Evolutionary conservation across 2,329 filamentous ascomycete species (phyloP).

Genomic region (Sclerotinia glacialis): DNA sequence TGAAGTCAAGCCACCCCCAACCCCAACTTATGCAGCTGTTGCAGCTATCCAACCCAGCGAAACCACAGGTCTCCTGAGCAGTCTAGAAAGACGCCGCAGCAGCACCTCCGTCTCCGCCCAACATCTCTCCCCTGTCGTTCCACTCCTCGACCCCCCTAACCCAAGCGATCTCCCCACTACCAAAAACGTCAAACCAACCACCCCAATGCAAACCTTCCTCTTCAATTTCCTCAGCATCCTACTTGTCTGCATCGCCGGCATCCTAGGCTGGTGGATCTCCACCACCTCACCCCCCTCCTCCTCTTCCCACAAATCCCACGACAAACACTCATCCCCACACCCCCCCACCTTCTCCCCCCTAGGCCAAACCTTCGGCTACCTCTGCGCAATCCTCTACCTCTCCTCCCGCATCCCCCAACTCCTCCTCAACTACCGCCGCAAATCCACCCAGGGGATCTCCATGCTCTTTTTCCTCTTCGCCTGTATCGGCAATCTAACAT

Average conservation of each 20-base stretch:
- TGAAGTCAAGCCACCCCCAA: slow-evolving; percentile 46
- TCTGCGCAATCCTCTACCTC: slow-evolving; percentile 86
- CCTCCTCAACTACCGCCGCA: slow-evolving; percentile 85
- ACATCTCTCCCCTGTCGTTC: slow-evolving; percentile 78
- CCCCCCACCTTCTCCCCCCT: slow-evolving; percentile 63
- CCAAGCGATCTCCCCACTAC: slow-evolving; percentile 44
- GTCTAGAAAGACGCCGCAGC: slow-evolving; percentile 48
- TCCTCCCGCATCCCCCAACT: slow-evolving; percentile 87
- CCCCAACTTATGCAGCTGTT: slow-evolving; percentile 36
- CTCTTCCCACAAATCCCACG: slow-evolving; percentile 26
- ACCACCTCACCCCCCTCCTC: slow-evolving; percentile 42
- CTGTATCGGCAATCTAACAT: slow-evolving; percentile 91
- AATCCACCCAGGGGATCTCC: slow-evolving; percentile 89
- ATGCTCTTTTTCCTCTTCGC: slow-evolving; percentile 96
- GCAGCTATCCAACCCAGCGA: slow-evolving; percentile 44
- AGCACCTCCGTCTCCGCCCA: slow-evolving; percentile 59
- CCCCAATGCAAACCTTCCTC: slow-evolving; percentile 54
- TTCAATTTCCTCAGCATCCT: slow-evolving; percentile 76
- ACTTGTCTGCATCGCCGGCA: slow-evolving; percentile 79
- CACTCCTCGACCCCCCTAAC: slow-evolving; percentile 59
- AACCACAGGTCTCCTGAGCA: slow-evolving; percentile 51
- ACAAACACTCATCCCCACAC: slow-evolving; percentile 38
- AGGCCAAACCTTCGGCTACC: slow-evolving; percentile 90
- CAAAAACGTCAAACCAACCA: slow-evolving; percentile 46
- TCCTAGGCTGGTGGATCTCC: slow-evolving; percentile 81